Evolutionary conservation across 2,329 filamentous ascomycete genomes (phyloP), one percentile per base, ranked within the genome.

Genomic region (Sclerotinia subarctica): DNA sequence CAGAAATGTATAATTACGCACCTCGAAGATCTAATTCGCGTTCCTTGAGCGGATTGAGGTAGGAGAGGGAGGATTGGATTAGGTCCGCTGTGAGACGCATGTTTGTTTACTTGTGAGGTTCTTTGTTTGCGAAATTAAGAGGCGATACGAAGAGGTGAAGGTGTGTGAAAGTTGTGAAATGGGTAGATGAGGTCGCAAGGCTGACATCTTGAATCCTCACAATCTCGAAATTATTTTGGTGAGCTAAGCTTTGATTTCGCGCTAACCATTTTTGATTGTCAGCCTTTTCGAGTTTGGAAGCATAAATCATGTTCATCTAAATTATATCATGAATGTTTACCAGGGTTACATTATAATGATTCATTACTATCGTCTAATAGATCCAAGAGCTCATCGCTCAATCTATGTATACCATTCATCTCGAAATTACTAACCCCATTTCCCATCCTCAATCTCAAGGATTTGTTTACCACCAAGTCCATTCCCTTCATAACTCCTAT

Each of bases 21-120:
- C 95, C 95, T 97, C 95, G 90, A 77, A 99, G 92, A 85, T 98
- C 94, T 80, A 99, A 88, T 87, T 99, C 95, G 81, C 95, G 93
- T 86, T 99, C 95, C 83, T 95, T 96, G 81, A 99, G 87, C 79
- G 94, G 94, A 82, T 98, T 99, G 82, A 98, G 91, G 86, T 97
- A 99, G 80, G 94, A 97, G 75, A 97, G 90, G 78, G 95, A 97
- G 81, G 88, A 89, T 81, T 93, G 88, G 82, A 99, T 96, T 77
- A 98, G 89, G 81, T 98, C 95, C 75, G 92, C 90, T 72, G 94
- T 97, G 82, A 99, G 89, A 85, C 94, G 90, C 95, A 99, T 98
- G 11, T 32, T 74, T 69, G 32, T 70, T 59, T 13, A 1, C 19
- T 60, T 60, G 11, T 47, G 24, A 32, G 19, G 44, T 19, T 15